Evolutionary conservation across 768 basidiomycete species (phyloP).

Genomic region (Scleroderma citrinum): DNA sequence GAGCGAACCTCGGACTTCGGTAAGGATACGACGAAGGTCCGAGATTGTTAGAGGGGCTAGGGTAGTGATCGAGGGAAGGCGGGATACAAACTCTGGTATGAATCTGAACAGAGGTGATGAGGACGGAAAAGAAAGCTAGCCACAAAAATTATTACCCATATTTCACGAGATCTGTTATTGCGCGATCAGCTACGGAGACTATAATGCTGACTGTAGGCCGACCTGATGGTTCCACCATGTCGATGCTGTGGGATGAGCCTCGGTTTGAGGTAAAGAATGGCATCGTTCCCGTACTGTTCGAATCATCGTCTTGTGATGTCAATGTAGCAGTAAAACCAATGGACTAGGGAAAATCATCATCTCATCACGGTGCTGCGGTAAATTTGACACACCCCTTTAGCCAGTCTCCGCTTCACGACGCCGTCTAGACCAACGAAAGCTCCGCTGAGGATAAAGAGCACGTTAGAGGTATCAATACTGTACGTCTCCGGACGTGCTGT

Average conservation of each 20-base stretch:
- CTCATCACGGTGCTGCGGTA: not conserved
- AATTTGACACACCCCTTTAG: constrained; percentile 69
- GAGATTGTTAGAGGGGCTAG: constrained; percentile 70
- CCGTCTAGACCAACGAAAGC: constrained; percentile 91
- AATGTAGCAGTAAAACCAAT: constrained; percentile 77
- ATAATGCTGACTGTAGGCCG: constrained; percentile 1
- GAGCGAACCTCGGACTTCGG: constrained; percentile 87
- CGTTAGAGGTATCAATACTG: constrained; percentile 82
- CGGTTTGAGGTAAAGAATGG: constrained; percentile 80
- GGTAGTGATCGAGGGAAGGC: constrained; percentile 87
- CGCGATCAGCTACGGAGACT: not conserved
- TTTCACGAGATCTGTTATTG: constrained; percentile 68
- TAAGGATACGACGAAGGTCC: constrained; percentile 86
- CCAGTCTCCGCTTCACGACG: constrained; percentile 70
- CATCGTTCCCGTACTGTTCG: constrained; percentile 30
- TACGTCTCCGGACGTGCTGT: constrained; percentile 61
- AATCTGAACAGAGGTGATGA: constrained; percentile 41
- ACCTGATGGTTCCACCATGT: constrained; percentile 70
- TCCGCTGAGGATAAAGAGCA: constrained; percentile 92
- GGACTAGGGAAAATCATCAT: constrained; percentile 45
- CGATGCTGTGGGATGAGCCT: constrained; percentile 46
- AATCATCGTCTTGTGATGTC: constrained; percentile 34
- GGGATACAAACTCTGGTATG: constrained; percentile 93
- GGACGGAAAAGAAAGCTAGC: not conserved
- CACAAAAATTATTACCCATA: constrained; percentile 52